These are phyloP conservation scores for Xylaria intraflava DNA, from an alignment of 495 filamentous ascomycete genomes.

Conservation along the genomic window DNA sequence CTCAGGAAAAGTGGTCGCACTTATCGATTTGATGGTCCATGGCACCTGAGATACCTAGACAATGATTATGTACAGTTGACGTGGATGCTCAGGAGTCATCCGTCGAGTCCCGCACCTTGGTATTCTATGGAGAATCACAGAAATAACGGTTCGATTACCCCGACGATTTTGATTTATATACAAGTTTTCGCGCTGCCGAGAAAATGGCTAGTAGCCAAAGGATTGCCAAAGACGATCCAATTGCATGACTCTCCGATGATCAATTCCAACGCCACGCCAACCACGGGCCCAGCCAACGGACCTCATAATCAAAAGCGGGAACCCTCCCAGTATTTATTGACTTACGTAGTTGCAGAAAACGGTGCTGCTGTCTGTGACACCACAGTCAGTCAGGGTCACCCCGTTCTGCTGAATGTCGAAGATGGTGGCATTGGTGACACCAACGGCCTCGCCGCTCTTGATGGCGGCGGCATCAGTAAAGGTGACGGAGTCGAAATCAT, in stretches of 20 bases:
- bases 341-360: not conserved
- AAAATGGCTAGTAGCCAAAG: not conserved
- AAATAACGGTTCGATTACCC: too few species aligned
- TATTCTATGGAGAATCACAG: too few species aligned
- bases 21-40: too few species aligned
- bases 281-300: not conserved
- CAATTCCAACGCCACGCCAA: too few species aligned
- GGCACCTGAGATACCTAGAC: too few species aligned
- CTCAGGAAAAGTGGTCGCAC: too few species aligned
- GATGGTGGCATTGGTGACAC: not conserved
- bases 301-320: not conserved
- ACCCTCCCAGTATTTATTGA: not conserved
- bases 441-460: not conserved
- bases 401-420: not conserved
- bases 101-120: too few species aligned
- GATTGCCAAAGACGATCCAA: not conserved
- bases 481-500: slow-evolving; percentile 45
- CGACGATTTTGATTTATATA: too few species aligned
- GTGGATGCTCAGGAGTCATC: too few species aligned
- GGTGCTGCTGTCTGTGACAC: not conserved
- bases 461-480: slow-evolving; percentile 36
- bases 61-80: too few species aligned
- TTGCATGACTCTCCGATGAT: too few species aligned
- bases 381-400: not conserved
- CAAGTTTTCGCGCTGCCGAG: too few species aligned